Evolutionary conservation across 1,284 basidiomycete species (phyloP).

Genomic region (Pyrrhoderma noxium): DNA sequence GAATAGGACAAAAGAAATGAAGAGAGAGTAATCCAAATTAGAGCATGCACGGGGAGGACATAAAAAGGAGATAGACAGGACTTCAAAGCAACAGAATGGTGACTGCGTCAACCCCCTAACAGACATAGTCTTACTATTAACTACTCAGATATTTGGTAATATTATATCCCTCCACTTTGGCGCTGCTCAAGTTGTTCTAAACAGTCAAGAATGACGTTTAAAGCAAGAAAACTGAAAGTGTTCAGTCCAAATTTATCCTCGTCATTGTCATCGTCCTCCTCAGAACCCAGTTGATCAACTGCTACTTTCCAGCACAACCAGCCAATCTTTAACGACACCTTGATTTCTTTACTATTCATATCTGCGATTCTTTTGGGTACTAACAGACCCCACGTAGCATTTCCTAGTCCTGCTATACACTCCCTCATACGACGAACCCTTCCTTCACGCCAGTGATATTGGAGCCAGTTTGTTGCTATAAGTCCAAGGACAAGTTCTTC

Average conservation of each 20-base stretch:
- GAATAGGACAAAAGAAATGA: too few species aligned
- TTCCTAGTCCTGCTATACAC: conserved; percentile 48
- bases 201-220: conserved; percentile 52
- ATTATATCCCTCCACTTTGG: too few species aligned
- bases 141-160: too few species aligned
- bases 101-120: too few species aligned
- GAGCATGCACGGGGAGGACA: too few species aligned
- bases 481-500: conserved; percentile 69
- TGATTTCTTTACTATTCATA: conserved; percentile 28
- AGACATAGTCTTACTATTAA: too few species aligned
- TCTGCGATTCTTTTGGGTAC: conserved; percentile 25
- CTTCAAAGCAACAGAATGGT: too few species aligned
- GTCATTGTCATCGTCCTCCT: too few species aligned
- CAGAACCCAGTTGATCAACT: conserved; percentile 30
- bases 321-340: conserved; percentile 40
- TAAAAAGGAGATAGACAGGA: too few species aligned
- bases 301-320: conserved; percentile 63
- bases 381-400: conserved; percentile 47
- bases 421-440: conserved; percentile 56
- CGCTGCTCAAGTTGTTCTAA: conserved; percentile 35
- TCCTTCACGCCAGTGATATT: conserved; percentile 51
- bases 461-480: conserved; percentile 58
- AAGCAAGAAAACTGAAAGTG: conserved; percentile 61
- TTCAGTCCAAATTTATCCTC: conserved; percentile 46
- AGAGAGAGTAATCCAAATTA: too few species aligned